A percentile compares a stretch with the other conserved stretches of the same genome.
Evolutionary conservation across 2,329 filamentous ascomycete genomes (phyloP).

Genomic region (Diplocarpon rosae): DNA sequence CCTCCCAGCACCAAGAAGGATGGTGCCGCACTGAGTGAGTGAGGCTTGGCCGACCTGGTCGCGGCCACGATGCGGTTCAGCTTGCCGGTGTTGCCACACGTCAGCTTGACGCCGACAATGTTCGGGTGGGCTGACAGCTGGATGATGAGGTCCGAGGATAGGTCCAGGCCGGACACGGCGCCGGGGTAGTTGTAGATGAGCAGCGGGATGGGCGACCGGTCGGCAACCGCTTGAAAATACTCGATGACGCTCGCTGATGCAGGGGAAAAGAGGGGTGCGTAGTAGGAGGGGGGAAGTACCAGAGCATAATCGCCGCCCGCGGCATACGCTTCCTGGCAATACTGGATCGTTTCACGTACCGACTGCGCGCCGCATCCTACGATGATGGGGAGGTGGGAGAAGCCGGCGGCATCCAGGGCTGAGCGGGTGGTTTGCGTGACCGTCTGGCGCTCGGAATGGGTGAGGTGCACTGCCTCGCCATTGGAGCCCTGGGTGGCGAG

Average conservation of each 20-base stretch:
- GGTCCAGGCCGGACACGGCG: conserved; percentile 75
- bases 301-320: conserved; percentile 57
- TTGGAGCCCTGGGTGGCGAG: conserved; percentile 56
- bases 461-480: conserved; percentile 56
- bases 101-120: conserved; percentile 85
- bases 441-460: conserved; percentile 47
- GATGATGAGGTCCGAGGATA: conserved; percentile 81
- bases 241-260: conserved; percentile 43
- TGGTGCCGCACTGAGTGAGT: conserved; percentile 14
- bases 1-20: conserved; percentile 62
- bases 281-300: conserved; percentile 58
- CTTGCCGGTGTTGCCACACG: conserved; percentile 67
- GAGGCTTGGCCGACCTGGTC: conserved; percentile 42
- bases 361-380: conserved; percentile 58
- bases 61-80: conserved; percentile 43
- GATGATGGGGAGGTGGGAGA: conserved; percentile 47
- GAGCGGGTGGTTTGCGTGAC: conserved; percentile 49
- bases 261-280: conserved; percentile 45
- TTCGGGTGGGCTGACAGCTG: conserved; percentile 69
- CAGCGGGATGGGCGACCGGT: conserved; percentile 64
- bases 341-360: conserved; percentile 51
- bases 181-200: conserved; percentile 89
- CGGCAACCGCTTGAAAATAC: conserved; percentile 49
- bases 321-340: conserved; percentile 50
- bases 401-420: conserved; percentile 48